Evolutionary conservation across 768 basidiomycete genomes (phyloP), one percentile per base, ranked within the genome.

Genomic region (Melanogaster broomeanus): DNA sequence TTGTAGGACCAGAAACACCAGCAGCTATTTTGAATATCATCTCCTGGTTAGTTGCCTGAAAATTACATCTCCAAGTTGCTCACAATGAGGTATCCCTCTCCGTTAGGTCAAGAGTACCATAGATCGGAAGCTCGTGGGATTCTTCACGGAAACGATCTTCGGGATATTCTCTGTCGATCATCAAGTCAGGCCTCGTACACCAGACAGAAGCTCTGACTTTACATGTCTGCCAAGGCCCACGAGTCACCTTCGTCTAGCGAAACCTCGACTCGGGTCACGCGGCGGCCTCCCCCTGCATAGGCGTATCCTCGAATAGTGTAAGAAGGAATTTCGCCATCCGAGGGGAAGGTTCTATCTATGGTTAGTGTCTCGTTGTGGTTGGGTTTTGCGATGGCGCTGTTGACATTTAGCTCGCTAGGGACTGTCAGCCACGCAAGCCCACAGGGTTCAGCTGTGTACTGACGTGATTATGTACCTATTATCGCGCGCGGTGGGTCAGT

Each of bases 1-100:
- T 70, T 63, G 50, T 76, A 70, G 1, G 65, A 63, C 82, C 82
- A 86, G 64, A 84, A 81, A 51, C 76, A 80, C 84, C 84, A 85
- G 59, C 82, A 84, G 58, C 63, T 65, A 35, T 28, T 34, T 0
- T 6, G 49, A 16, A 30, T 9, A 19, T 3, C 27, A 21, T 48
- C 15, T 24, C 31, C 21, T 31, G n/a, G 28, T 49, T 21, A 8
- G 25, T n/a, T 33, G 13, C 18, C 13, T 30, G 7, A 4, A 38
- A 39, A 22, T 15, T 8, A 21, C 3, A 28, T 19, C 24, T 22
- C 11, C 31, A 31, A 31, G 31, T 27, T 31, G 24, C 71, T 62
- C 35, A 74, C 72, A 79, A 82, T 54, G 76, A 79, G 19, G 73
- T 74, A 42, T 84, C 81, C 6, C 70, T 66, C 15, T 75, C 74